Percentiles rank a stretch among this genome's conserved stretches.
These are phyloP conservation scores for Fusarium miscanthi DNA, from an alignment of 2,329 filamentous ascomycete genomes.

Conservation along the genomic window DNA sequence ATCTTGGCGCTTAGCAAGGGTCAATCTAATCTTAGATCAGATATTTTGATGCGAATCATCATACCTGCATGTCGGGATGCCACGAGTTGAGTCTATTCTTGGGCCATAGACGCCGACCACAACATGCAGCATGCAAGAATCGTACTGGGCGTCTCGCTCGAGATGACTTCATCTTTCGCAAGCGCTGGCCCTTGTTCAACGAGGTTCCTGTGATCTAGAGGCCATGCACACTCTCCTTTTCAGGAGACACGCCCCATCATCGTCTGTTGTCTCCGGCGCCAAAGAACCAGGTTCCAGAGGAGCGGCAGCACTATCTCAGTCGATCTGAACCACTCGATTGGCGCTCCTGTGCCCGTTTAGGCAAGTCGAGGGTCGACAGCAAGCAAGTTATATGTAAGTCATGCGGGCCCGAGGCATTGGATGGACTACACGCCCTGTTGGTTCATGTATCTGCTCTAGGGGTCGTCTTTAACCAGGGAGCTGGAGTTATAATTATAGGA, in stretches of 20 bases:
- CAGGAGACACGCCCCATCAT: conserved; percentile 15
- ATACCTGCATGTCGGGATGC: conserved; percentile 10
- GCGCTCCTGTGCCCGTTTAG: conserved; percentile 27
- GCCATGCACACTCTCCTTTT: conserved; percentile 22
- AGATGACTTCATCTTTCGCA: conserved; percentile 19
- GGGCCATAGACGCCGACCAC: conserved; percentile 29
- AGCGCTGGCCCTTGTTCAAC: conserved; percentile 15
- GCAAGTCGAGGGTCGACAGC: conserved; percentile 19
- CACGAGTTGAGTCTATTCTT: conserved; percentile 7
- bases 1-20: conserved; percentile 24
- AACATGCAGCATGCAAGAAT: conserved; percentile 22
- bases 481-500: conserved; percentile 32
- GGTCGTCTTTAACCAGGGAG: conserved; percentile 5
- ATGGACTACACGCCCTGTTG: conserved; percentile 17
- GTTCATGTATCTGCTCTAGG: conserved; percentile 11
- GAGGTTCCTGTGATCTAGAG: conserved; percentile 31
- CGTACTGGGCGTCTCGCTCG: conserved; percentile 37
- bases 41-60: conserved; percentile 26
- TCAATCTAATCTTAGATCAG: conserved; percentile 31
- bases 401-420: conserved; percentile 16
- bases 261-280: conserved; percentile 22
- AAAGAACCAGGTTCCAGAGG: conserved; percentile 22
- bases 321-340: conserved; percentile 32
- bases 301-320: conserved; percentile 30
- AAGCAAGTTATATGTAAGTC: conserved; percentile 20